Base-by-base conservation (phyloP, 345 rosid species). In the Camelina hispida region DNA sequence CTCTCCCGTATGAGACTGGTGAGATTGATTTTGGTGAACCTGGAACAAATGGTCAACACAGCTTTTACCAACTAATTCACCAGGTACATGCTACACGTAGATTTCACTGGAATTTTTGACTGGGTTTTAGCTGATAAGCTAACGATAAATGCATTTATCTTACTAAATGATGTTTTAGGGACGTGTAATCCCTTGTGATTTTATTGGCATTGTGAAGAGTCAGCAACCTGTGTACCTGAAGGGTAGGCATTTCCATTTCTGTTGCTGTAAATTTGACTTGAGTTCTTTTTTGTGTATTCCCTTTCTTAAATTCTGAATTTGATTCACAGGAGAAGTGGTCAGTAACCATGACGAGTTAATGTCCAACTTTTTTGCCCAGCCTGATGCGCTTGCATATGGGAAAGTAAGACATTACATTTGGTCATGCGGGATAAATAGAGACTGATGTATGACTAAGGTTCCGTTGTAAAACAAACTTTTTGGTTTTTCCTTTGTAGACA, bases 1-100 rank as follows among this genome's bases (percentile, higher is more conserved):
- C 91, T 32, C 97, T 95, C 78, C 90, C 96, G 32, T 89, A 76
- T 53, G 97, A 87, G 82, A 84, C 96, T 28, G 99, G 99, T 73
- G 99, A 95, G 84, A 92, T 89, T 81, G 98, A 95, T 81, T 95
- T 95, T 73, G 98, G 98, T 73, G 98, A 95, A 76, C 99, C 98
- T 66, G 99, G 98, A 81, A 90, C 99, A 60, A 89, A 95, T 70
- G 96, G 98, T 63, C 99, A 95, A 80, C 99, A 90, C 83, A 95
- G 99, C 85, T 95, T 95, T 83, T 95, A 95, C 85, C 99, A 95
- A 82, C 89, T 95, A 73, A 92, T 95, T 83, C 99, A 92, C 80
- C 99, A 95, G 98, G 99, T 92, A 66, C 74, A 44, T 35, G 22
- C 18, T 62, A 62, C 47, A 7, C 34, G 34, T 23, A 3, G 1